Evolutionary conservation across 176 grass and related monocot species (phyloP), one percentile per base, ranked within the genome.

Genomic region (Musa itinerans): DNA sequence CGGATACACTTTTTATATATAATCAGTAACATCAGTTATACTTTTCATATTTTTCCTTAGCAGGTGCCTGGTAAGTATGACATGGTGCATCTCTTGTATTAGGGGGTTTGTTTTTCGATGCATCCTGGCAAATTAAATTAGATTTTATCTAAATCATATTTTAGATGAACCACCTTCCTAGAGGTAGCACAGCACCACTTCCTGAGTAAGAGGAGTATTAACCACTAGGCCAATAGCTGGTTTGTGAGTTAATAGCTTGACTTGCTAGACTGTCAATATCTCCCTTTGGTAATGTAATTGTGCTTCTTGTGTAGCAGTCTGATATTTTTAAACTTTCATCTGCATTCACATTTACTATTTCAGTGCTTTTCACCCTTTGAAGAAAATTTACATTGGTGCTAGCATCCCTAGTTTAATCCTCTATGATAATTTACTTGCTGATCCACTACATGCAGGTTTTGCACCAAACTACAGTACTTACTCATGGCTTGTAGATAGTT

Each of bases 401-500:
- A 17, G 11, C 11, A 26, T 49, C 16, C 24, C 29, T 16, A 2
- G 66, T 43, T 70, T 70, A 10, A 43, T 19, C 68, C 26, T 20
- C 7, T 24, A 16, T 21, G 7, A 5, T 43, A 76, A 52, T 71
- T 78, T 83, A 1, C 52, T 84, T 69, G 21, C 66, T 25, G 65
- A 63, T 23, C 34, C n/a, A 76, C 25, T 26, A 65, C 71, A 34
- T 74, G 76, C 80, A 92, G 93, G 93, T 43, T 87, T 90, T 71
- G 82, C 54, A 63, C 86, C 83, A 22, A 97, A 89, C 59, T 93
- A 97, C 26, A 85, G 79, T 8, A 73, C 91, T 25, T 93, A 86
- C 73, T 90, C 93, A 3, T 97, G 93, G 90, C 76, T 93, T 14
- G 85, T 93, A 0, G 93, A 97, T 82, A 74, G 77, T 59, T 93